phyloP scores from a whole-genome alignment of 805 yeast genomes.

The Nakazawaea sp. region DNA sequence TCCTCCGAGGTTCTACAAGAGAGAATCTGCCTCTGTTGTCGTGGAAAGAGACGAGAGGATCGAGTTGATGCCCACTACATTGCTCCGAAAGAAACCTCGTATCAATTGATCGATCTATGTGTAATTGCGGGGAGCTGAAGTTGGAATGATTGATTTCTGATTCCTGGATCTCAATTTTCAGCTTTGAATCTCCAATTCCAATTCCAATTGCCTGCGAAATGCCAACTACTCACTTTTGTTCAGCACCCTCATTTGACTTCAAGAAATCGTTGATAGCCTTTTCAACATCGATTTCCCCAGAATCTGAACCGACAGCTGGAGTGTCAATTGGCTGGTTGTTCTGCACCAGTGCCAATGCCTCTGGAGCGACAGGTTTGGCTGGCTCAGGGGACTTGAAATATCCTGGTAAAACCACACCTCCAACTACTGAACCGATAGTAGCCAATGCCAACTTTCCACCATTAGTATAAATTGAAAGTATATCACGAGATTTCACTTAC shows the following conservation, averaged over 20 bases:
- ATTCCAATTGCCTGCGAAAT: too few relatives aligned
- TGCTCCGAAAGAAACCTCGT: conserved; percentile 11
- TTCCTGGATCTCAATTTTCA: too few relatives aligned
- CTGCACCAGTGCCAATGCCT: conserved; percentile 54
- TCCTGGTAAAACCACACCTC: conserved; percentile 49
- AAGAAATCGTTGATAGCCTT: conserved; percentile 19
- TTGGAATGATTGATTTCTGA: too few relatives aligned
- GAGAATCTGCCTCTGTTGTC: conserved; percentile 16
- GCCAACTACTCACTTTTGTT: not conserved
- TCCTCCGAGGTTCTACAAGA: conserved; percentile 41
- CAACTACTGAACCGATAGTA: conserved; percentile 63
- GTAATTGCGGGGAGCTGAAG: too few relatives aligned
- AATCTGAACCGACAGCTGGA: conserved; percentile 13
- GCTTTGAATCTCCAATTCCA: too few relatives aligned
- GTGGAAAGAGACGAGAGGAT: conserved; percentile 13
- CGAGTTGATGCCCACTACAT: conserved; percentile 16
- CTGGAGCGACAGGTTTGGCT: conserved; percentile 51
- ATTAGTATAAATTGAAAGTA: too few relatives aligned
- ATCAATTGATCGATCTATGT: too few relatives aligned
- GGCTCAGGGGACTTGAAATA: conserved; percentile 24
- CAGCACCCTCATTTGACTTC: conserved; percentile 6
- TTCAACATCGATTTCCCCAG: conserved; percentile 23
- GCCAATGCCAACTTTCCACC: conserved; percentile 70
- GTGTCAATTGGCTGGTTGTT: conserved; percentile 9
- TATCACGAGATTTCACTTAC: conserved; percentile 28